Evolutionary conservation across 345 rosid species (phyloP).

Genomic region (Turnera subulata): DNA sequence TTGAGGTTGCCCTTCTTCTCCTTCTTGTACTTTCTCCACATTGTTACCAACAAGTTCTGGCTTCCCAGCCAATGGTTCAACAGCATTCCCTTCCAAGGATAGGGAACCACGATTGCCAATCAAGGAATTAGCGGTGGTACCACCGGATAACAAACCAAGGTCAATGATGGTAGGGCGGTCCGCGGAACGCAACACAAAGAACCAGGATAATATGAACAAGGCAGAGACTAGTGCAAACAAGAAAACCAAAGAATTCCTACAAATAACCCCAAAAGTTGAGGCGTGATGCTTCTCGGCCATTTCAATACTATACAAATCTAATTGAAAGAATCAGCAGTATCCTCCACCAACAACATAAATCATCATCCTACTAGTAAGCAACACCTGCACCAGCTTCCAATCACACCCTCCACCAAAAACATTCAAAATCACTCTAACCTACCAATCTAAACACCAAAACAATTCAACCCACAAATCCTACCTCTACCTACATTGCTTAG

Average conservation of each 20-base stretch:
- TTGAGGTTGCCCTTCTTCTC: constrained; percentile 18
- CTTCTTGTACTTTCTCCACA: constrained; percentile 15
- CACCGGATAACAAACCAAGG: constrained; percentile 29
- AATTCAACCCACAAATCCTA: not conserved
- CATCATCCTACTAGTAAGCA: not conserved
- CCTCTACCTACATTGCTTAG: constrained; percentile 1
- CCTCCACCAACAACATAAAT: constrained; percentile 3
- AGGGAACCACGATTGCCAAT: constrained; percentile 23
- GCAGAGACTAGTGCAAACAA: constrained; percentile 38
- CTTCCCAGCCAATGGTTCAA: constrained; percentile 22
- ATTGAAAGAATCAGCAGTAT: constrained; percentile 1
- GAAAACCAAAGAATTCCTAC: constrained; percentile 44
- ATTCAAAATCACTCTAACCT: not conserved
- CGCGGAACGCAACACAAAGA: constrained; percentile 56
- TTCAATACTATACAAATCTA: constrained; percentile 1
- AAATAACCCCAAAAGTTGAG: constrained; percentile 27
- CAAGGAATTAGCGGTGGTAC: constrained; percentile 23
- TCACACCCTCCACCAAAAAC: not conserved
- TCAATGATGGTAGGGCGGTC: constrained; percentile 35
- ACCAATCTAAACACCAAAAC: not conserved
- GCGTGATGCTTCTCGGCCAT: constrained; percentile 58
- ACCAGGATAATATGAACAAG: constrained; percentile 67
- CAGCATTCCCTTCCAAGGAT: constrained; percentile 7
- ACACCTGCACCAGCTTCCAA: not conserved
- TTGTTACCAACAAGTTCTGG: constrained; percentile 28